phyloP scores from a whole-genome alignment of 2,329 filamentous ascomycete species.

The Epichloe sibirici region DNA sequence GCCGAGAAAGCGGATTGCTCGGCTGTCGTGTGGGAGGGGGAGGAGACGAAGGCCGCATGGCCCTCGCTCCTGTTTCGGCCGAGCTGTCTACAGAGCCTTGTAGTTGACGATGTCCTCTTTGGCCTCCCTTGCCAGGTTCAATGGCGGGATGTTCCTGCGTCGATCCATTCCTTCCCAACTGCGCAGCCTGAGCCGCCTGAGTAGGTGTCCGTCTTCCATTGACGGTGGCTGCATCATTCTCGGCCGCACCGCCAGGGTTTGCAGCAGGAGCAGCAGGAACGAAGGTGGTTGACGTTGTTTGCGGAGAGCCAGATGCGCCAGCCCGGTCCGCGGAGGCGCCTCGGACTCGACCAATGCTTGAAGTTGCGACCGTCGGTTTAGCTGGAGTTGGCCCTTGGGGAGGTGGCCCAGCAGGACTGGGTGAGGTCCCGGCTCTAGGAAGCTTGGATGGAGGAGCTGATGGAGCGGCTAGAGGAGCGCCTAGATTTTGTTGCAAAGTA shows the following conservation, averaged over 20 bases:
- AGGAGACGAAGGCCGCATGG: conserved; percentile 40
- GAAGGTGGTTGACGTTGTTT: conserved; percentile 5
- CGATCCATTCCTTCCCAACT: conserved; percentile 26
- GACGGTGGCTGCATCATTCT: conserved; percentile 37
- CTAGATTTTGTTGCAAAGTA: conserved; percentile 21
- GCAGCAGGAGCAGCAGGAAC: conserved; percentile 21
- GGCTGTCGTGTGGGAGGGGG: conserved; percentile 40
- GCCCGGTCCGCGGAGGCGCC: conserved; percentile 38
- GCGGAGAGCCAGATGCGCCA: conserved; percentile 25
- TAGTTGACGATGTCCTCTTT: conserved; percentile 27
- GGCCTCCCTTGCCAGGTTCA: conserved; percentile 22
- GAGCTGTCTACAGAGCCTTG: conserved; percentile 59
- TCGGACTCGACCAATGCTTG: conserved; percentile 30
- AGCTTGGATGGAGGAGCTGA: conserved; percentile 22
- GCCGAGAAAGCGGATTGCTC: conserved; percentile 45
- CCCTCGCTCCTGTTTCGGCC: conserved; percentile 42
- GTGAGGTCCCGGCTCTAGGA: conserved; percentile 16
- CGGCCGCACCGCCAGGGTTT: conserved; percentile 12
- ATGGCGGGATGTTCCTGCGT: conserved; percentile 22
- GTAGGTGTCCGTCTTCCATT: conserved; percentile 56
- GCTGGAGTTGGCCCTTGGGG: conserved; percentile 41
- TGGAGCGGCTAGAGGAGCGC: conserved; percentile 11
- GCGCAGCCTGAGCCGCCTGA: conserved; percentile 37
- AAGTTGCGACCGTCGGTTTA: conserved; percentile 31
- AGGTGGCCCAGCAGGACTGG: conserved; percentile 36